Evolutionary conservation across 768 basidiomycete species (phyloP).

Genomic region (Phylloporus arenicola): DNA sequence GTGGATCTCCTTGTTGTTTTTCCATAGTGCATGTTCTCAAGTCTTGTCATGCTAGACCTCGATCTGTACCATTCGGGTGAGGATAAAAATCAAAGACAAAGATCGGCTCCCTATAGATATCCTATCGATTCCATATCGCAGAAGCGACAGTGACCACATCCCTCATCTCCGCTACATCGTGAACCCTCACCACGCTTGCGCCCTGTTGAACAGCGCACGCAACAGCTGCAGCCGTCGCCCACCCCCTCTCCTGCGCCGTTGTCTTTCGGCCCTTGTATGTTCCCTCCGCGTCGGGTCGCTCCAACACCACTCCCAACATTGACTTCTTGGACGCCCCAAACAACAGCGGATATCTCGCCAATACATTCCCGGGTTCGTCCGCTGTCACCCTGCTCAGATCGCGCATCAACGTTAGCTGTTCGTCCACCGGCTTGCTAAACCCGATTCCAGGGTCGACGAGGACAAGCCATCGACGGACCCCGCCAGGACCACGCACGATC

Average conservation of each 20-base stretch:
- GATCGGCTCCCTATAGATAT: too few relatives aligned
- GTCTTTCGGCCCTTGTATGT: conserved; percentile 47
- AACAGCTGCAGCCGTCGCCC: conserved; percentile 76
- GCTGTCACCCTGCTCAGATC: too few relatives aligned
- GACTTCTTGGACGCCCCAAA: conserved; percentile 83
- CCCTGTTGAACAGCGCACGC: conserved; percentile 71
- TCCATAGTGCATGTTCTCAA: conserved; percentile 9
- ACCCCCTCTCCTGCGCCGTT: conserved; percentile 58
- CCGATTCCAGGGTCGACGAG: conserved; percentile 91
- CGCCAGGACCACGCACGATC: conserved; percentile 65
- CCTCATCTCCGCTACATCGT: conserved; percentile 66
- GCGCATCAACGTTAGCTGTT: conserved; percentile 68
- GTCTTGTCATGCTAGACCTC: too few relatives aligned
- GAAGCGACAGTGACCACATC: conserved; percentile 70
- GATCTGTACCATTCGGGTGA: too few relatives aligned
- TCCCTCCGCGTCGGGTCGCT: conserved; percentile 36
- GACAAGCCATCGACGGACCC: conserved; percentile 83
- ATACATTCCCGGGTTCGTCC: conserved; percentile 40
- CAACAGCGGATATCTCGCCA: conserved; percentile 59
- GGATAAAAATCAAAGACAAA: too few relatives aligned
- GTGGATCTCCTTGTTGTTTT: conserved; percentile 6
- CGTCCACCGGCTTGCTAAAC: conserved; percentile 82
- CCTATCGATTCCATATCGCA: conserved; percentile 44
- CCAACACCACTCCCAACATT: conserved; percentile 67
- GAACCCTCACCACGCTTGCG: conserved; percentile 71